Base-by-base conservation (phyloP, 257 asterid species). In the Ballota nigra region DNA sequence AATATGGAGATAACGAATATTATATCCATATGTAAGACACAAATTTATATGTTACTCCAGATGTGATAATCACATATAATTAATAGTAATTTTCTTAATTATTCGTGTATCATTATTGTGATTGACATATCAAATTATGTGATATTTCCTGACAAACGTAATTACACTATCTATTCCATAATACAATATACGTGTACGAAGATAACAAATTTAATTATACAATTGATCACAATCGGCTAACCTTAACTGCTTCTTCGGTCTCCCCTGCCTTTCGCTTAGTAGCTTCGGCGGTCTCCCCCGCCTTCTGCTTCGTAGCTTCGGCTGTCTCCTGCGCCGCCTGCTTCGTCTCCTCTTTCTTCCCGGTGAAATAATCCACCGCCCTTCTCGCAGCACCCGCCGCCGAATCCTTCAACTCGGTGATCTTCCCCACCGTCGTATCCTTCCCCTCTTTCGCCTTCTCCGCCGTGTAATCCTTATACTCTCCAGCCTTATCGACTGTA, bases 331-430 rank as follows among this genome's bases (percentile, higher is more conserved):
- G 71, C 0, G 70, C 89, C 66, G 62, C 70, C 77, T 81, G 75
- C 70, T 73, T 73, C 0, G 86, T 74, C 66, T 86, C 90, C 10
- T 86, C 97, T 61, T 77, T 88, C 83, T 92, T 92, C 11, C 95
- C 95, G 0, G 92, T 85, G 2, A 92, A 8, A 59, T n/a, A 86
- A n/a, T 55, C 91, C 88, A 87, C 75, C 9, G 95, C 96, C 45
- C 83, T 71, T 53, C 77, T 66, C 0, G 94, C 87, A 0, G 92
- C 94, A 0, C 41, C 91, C 0, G 89, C 88, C 0, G 89, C 90
- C 0, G 92, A 70, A 5, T 86, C 93, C 82, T 85, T 87, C 78
- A 87, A 24, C 33, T 83, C 97, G 0, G 78, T 57, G 3, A 86
- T 72, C 74, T 81, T 89, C 10, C 88, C 89, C 7, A 75, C 90